phyloP scores from a whole-genome alignment of 257 asterid species.

The Marsdenia floribunda region DNA sequence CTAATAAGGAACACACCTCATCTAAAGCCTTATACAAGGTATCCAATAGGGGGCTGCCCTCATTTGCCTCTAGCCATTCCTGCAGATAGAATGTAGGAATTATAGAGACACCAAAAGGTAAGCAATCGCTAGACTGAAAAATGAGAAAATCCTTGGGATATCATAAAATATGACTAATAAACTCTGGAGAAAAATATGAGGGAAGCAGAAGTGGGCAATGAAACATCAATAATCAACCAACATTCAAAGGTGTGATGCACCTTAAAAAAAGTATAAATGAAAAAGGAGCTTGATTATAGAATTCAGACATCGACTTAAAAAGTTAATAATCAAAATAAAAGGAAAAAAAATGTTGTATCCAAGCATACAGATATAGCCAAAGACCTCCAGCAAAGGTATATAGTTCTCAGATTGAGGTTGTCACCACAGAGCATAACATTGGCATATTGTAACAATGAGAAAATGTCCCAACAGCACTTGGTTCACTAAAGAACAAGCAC shows the following conservation, averaged over 20 bases:
- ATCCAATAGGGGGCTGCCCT: slow-evolving; percentile 56
- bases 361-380: not conserved
- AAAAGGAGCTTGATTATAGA: not conserved
- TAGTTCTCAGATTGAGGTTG: not conserved
- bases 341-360: not conserved
- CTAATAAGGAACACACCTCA: slow-evolving; percentile 54
- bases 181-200: not conserved
- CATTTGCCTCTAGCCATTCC: slow-evolving; percentile 84
- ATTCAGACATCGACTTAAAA: not conserved
- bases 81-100: slow-evolving; percentile 27
- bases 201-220: not conserved
- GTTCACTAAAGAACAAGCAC: not conserved
- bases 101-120: not conserved
- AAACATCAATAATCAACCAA: not conserved
- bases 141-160: not conserved
- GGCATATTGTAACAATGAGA: not conserved
- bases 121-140: not conserved
- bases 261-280: not conserved
- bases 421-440: not conserved
- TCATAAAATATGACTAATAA: not conserved
- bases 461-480: not conserved
- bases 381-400: not conserved
- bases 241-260: not conserved
- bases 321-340: not conserved
- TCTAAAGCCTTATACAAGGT: slow-evolving; percentile 78